phyloP scores from a whole-genome alignment of 345 rosid genomes.

The Populus pruinosa region DNA sequence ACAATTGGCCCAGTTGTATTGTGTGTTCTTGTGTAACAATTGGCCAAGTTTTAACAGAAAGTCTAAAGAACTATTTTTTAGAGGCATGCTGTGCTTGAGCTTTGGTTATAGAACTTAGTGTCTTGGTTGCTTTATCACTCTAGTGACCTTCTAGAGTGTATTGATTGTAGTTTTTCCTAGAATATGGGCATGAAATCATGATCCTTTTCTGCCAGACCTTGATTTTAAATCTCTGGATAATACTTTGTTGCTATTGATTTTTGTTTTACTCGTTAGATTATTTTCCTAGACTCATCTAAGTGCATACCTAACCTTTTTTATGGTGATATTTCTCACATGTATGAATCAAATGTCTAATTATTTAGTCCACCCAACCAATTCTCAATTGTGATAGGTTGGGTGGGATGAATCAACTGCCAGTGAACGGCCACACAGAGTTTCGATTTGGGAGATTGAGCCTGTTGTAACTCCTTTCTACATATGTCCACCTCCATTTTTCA shows the following conservation, averaged over 20 bases:
- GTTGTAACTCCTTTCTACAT: constrained; percentile 90
- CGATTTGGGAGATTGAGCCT: constrained; percentile 94
- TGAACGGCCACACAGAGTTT: constrained; percentile 82
- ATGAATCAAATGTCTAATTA: neutral
- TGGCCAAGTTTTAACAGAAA: neutral
- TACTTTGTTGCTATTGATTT: neutral
- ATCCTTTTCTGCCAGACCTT: neutral
- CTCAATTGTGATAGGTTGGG: constrained; percentile 59
- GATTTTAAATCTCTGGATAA: neutral
- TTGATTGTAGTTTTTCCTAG: neutral
- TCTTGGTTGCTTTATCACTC: neutral
- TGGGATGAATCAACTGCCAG: constrained; percentile 98
- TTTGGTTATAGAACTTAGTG: neutral
- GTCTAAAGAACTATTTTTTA: neutral
- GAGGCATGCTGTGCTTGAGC: neutral
- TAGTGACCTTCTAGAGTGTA: neutral
- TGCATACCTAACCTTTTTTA: neutral
- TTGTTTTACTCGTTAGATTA: neutral
- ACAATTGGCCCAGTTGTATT: too few species aligned
- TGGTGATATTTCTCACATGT: neutral
- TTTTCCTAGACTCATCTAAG: neutral
- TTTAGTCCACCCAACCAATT: constrained; percentile 5
- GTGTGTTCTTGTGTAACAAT: neutral
- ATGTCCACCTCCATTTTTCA: constrained; percentile 95
- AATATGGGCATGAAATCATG: neutral